A percentile compares a stretch with the other conserved stretches of the same genome.
Conservation (phyloP, 139 green algal genomes). For the Chlamydomonas asymmetrica region DNA sequence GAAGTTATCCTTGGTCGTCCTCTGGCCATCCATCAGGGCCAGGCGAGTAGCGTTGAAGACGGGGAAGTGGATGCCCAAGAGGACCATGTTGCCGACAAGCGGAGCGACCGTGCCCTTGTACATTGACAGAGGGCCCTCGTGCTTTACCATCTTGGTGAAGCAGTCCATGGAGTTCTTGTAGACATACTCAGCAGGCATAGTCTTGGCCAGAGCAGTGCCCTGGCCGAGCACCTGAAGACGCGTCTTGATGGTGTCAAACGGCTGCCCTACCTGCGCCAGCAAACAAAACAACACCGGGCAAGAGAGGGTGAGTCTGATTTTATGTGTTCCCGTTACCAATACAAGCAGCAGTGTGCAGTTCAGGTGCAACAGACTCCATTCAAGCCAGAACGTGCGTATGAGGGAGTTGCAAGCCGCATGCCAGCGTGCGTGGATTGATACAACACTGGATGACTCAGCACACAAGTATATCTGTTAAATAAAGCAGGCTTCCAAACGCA, state of each 20-base stretch:
- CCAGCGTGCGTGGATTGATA: no score
- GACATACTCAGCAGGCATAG: conserved; percentile 36
- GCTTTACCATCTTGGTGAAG: conserved; percentile 44
- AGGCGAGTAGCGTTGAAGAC: conserved; percentile 30
- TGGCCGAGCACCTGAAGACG: conserved; percentile 46
- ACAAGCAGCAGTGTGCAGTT: neutral
- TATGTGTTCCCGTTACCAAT: neutral
- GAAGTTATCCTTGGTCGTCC: conserved; percentile 20
- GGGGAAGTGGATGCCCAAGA: conserved; percentile 51
- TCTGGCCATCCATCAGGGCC: conserved; percentile 19
- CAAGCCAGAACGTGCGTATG: neutral
- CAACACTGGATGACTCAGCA: no score
- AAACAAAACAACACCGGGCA: neutral
- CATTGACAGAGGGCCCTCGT: conserved; percentile 30
- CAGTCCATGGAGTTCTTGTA: conserved; percentile 44
- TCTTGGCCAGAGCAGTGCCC: conserved; percentile 35
- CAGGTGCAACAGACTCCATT: neutral
- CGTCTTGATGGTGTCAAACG: conserved; percentile 48
- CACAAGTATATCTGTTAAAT: neutral
- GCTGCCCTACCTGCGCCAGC: conserved; percentile 31
- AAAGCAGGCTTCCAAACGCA: neutral
- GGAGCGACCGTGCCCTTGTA: conserved; percentile 45
- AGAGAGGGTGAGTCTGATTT: neutral
- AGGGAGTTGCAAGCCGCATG: neutral
- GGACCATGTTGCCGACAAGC: conserved; percentile 48